Evolutionary conservation across 805 yeast species (phyloP), one percentile per base, ranked within the genome.

Genomic region (Nakazawaea peltata): DNA sequence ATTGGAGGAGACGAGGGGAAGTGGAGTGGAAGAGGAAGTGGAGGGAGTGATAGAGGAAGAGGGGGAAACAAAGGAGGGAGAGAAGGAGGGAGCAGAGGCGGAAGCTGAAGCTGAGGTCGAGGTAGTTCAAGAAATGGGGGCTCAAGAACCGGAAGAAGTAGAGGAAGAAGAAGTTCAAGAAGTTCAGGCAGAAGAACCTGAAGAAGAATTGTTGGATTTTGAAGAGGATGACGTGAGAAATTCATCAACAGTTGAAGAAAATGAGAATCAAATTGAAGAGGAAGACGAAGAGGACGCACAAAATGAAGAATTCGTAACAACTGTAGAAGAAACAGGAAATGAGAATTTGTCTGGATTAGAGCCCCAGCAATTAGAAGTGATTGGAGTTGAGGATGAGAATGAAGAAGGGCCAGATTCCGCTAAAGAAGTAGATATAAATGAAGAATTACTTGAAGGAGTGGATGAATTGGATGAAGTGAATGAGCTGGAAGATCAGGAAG

Each of bases 121-220:
- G 26, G 31, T 25, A 7, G 13, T 27, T n/a, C 34, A 35, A n/a
- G 33, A 26, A n/a, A n/a, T n/a, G n/a, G n/a, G n/a, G n/a, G n/a
- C n/a, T n/a, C n/a, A n/a, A n/a, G n/a, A n/a, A n/a, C n/a, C n/a
- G n/a, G n/a, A n/a, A n/a, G n/a, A n/a, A n/a, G n/a, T n/a, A n/a
- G n/a, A n/a, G n/a, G n/a, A n/a, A n/a, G n/a, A n/a, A n/a, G n/a
- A n/a, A n/a, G n/a, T n/a, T n/a, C n/a, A n/a, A n/a, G n/a, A n/a
- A n/a, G n/a, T n/a, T n/a, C n/a, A n/a, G n/a, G n/a, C n/a, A n/a
- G n/a, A n/a, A n/a, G n/a, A n/a, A n/a, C n/a, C n/a, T n/a, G 45
- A 43, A 26, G 44, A 41, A 13, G 47, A 44, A 10, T 41, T 12
- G 8, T 29, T 43, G 10, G 40, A 35, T 13, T 30, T 31, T 21